Percentiles rank a stretch among this genome's conserved stretches.
Evolutionary conservation across 148 eudicot genomes (phyloP).

Genomic region (Oxyria digyna): DNA sequence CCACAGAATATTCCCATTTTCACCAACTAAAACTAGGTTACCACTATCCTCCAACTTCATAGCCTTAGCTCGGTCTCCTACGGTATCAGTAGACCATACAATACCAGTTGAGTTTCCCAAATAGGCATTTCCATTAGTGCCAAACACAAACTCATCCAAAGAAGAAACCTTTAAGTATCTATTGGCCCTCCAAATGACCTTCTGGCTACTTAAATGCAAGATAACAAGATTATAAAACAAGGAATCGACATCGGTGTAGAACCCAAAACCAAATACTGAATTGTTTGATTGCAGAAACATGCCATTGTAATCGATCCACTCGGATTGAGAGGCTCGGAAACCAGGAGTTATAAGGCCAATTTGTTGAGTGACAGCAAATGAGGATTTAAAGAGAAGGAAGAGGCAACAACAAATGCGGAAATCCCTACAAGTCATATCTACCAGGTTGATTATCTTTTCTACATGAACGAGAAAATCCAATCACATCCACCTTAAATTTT

Average conservation of each 20-base stretch:
- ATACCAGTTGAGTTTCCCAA: constrained; percentile 31
- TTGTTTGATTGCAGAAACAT: constrained; percentile 56
- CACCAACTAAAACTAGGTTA: constrained; percentile 55
- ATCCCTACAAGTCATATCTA: neutral
- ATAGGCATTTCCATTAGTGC: constrained; percentile 38
- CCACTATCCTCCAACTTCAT: constrained; percentile 55
- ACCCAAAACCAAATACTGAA: constrained; percentile 62
- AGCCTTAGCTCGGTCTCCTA: constrained; percentile 41
- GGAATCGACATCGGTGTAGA: constrained; percentile 38
- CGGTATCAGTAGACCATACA: constrained; percentile 61
- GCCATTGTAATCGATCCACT: constrained; percentile 60
- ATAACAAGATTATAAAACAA: constrained; percentile 54
- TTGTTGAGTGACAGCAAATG: constrained; percentile 40
- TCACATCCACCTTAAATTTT: neutral
- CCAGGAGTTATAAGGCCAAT: constrained; percentile 37
- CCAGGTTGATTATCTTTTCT: neutral
- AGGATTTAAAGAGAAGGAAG: constrained; percentile 21
- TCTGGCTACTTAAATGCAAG: constrained; percentile 34
- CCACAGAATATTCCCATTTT: constrained; percentile 42
- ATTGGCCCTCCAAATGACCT: constrained; percentile 74
- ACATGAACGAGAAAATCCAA: neutral
- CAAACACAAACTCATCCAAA: constrained; percentile 58
- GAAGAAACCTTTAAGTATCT: constrained; percentile 36
- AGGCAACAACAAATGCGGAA: constrained; percentile 15
- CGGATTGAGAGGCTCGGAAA: constrained; percentile 52